Evolutionary conservation across 2,329 filamentous ascomycete species (phyloP).

Genomic region (Shiraia sp.): DNA sequence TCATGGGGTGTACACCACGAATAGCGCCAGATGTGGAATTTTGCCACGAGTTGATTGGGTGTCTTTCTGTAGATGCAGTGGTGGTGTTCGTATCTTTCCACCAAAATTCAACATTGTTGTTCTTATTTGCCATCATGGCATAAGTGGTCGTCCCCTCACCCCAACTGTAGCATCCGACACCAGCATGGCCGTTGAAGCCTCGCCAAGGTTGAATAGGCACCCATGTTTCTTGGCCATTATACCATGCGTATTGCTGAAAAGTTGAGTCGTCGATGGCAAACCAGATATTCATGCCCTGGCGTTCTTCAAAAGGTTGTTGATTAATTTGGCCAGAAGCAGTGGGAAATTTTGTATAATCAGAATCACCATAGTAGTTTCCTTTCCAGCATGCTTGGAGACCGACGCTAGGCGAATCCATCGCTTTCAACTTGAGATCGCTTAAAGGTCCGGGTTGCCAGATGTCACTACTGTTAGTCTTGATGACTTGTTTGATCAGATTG

Average conservation of each 20-base stretch:
- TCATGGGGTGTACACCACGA: conserved; percentile 43
- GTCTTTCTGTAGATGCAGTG: conserved; percentile 26
- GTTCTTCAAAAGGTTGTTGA: conserved; percentile 26
- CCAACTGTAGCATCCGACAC: conserved; percentile 52
- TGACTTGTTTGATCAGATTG: conserved; percentile 45
- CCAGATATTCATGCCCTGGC: conserved; percentile 51
- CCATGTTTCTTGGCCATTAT: conserved; percentile 44
- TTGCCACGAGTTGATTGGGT: conserved; percentile 48
- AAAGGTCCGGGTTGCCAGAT: conserved; percentile 47
- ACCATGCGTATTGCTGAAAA: conserved; percentile 49
- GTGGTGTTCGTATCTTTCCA: conserved; percentile 51
- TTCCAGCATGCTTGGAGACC: conserved; percentile 80
- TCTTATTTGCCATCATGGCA: conserved; percentile 48
- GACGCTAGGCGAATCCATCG: conserved; percentile 88
- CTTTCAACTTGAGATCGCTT: conserved; percentile 78
- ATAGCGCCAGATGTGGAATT: conserved; percentile 36
- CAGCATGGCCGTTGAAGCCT: conserved; percentile 49
- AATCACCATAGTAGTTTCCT: conserved; percentile 62
- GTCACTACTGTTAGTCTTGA: conserved; percentile 44
- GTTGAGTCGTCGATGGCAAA: conserved; percentile 46
- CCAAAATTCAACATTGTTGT: conserved; percentile 47
- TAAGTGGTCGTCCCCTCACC: conserved; percentile 45
- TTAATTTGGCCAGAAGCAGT: conserved; percentile 30
- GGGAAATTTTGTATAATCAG: conserved; percentile 46
- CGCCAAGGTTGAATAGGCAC: conserved; percentile 41